Base-by-base conservation (phyloP, 345 rosid species). In the Cardamine occulta region DNA sequence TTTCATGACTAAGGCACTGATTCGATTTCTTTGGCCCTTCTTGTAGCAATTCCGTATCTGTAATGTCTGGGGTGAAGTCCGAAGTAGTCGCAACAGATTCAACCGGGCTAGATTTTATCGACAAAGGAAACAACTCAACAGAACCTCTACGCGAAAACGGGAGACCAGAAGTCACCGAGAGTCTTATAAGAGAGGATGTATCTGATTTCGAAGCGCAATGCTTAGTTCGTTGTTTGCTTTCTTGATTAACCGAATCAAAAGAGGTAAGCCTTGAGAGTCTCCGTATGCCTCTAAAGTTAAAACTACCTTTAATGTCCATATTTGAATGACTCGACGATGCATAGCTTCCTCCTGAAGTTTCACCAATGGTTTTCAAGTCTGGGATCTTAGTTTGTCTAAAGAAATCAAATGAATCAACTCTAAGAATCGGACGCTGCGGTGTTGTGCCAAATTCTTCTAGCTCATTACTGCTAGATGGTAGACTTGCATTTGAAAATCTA, bases 341-440 rank as follows among this genome's bases (percentile, higher is more conserved):
- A 49, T 52, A 70, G 57, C 81, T 81, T 61, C 70, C 74, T 75
- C 82, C 74, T 67, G 86, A 83, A 70, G 51, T 77, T 53, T 89
- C 84, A 70, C 87, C 84, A 26, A 77, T 79, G 79, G 75, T 82
- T 81, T 82, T 87, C 48, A 58, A 44, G 61, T 83, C 79, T n/a
- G 63, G 74, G 58, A 59, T 68, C 54, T 73, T 78, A 23, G 80
- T 59, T 77, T 86, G 79, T 61, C 74, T 83, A 42, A 74, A 78
- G 64, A 85, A 85, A 79, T 86, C 87, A 76, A 82, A 82, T 23
- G 88, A 85, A 23, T 80, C 42, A 39, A 85, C 80, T 47, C 85
- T 80, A 7, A 73, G 73, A 53, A 86, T 80, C 57, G 69, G 84
- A 61, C 72, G 70, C 48, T 17, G 78, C 4, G 85, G 73, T 75